Base-by-base conservation (phyloP, 2,329 filamentous ascomycete species). In the Thermochaetoides dissita region DNA sequence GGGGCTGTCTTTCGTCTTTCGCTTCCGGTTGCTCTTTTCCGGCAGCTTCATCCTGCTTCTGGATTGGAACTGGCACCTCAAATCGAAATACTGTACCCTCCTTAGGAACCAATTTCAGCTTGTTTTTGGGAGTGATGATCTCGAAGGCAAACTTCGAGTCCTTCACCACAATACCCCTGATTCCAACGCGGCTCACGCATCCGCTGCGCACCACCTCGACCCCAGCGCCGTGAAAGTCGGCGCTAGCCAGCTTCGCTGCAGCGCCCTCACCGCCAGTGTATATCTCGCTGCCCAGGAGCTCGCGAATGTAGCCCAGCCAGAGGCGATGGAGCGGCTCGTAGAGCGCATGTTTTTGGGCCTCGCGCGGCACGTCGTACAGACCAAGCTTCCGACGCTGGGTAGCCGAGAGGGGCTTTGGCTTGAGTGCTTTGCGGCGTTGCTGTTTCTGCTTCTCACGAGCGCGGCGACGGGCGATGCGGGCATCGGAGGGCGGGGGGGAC, bases 81-180 rank as follows among this genome's bases (percentile, higher is more conserved):
- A 96, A 76, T 12, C 78, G 73, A 54, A 98, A 96, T 11, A 89
- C 69, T 0, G 87, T 89, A 34, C 87, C 81, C 57, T 94, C 87
- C 58, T 98, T 98, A 3, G 91, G 89, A 43, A 96, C 69, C 34
- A 76, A 68, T 65, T 91, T 94, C 36, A 91, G 55, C 50, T 71
- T 66, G 61, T 88, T 72, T 51, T 69, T 71, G 54, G 61, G 67
- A 3, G 85, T 94, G 34, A 96, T 72, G 47, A 98, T 64, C 59
- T 94, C 84, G 61, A 96, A 84, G 1, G 82, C 80, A 55, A 83
- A 89, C 58, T 82, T 86, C 40, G 83, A 81, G 64, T 98, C 91
- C 58, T 84, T 79, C 34, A 95, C 77, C 46, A 96, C 83, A 52
- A 96, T 89, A 10, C 91, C 91, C 53, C 69, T 75, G 41, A 89